Evolutionary conservation across 2,329 filamentous ascomycete species (phyloP).

Genomic region (Diaporthe destruens): DNA sequence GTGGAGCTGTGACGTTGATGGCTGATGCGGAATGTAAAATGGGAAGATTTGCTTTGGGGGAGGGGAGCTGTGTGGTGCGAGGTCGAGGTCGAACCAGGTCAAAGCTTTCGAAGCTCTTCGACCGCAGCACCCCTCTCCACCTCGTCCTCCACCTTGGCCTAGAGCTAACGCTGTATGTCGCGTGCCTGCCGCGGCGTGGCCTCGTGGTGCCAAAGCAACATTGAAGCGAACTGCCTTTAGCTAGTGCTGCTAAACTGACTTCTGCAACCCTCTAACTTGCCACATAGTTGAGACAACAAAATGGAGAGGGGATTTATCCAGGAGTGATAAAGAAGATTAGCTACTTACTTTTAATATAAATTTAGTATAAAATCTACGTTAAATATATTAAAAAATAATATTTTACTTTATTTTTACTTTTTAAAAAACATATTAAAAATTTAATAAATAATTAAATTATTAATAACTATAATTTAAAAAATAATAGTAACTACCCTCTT

Average conservation of each 20-base stretch:
- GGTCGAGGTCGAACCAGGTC: not conserved
- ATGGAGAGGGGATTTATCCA: no score
- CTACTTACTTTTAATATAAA: no score
- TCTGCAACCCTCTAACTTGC: not conserved
- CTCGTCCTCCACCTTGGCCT: not conserved
- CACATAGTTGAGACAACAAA: no score
- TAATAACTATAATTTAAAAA: not conserved
- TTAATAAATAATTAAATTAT: not conserved
- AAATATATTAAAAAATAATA: no score
- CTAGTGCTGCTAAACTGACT: not conserved
- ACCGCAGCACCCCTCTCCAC: not conserved
- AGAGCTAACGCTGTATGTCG: constrained; percentile 24
- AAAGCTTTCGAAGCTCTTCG: constrained; percentile 29
- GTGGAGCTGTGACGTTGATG: constrained; percentile 41
- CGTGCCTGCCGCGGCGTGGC: constrained; percentile 26
- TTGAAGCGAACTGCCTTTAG: no score
- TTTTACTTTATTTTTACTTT: no score
- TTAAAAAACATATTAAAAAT: not conserved
- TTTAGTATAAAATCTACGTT: no score
- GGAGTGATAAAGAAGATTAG: no score
- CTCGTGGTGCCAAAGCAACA: no score
- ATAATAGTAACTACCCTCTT: not conserved
- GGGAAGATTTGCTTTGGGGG: constrained; percentile 20
- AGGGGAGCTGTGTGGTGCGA: not conserved
- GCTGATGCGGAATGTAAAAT: not conserved